Evolutionary conservation across 2,329 filamentous ascomycete genomes (phyloP).

Genomic region (Exophiala phaeomuriformis): DNA sequence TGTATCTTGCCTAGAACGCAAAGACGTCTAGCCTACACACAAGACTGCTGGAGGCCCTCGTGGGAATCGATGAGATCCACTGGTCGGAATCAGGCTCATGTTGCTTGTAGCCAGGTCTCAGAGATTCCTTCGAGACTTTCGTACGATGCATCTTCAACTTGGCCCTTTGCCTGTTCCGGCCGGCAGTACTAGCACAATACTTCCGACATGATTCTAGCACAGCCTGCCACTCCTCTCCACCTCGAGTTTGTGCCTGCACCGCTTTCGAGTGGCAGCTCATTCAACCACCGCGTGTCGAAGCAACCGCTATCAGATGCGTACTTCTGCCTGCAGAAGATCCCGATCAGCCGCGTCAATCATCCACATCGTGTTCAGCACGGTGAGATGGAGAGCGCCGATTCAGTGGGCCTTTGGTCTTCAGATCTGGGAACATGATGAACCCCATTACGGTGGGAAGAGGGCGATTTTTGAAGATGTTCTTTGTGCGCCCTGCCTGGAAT

Average conservation of each 20-base stretch:
- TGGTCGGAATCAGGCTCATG: constrained; percentile 25
- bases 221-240: constrained; percentile 35
- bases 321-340: constrained; percentile 41
- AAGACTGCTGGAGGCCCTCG: constrained; percentile 16
- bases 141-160: constrained; percentile 13
- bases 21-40: constrained; percentile 17
- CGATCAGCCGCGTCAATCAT: constrained; percentile 62
- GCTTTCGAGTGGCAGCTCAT: constrained; percentile 31
- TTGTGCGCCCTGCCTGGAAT: constrained; percentile 66
- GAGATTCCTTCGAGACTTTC: constrained; percentile 14
- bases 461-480: constrained; percentile 94
- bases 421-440: constrained; percentile 28
- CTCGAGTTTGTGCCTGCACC: constrained; percentile 30
- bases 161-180: constrained; percentile 25
- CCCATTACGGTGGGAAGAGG: constrained; percentile 42
- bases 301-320: constrained; percentile 45
- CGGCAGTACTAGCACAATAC: constrained; percentile 11
- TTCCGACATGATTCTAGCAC: constrained; percentile 2
- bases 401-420: constrained; percentile 28
- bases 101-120: constrained; percentile 25
- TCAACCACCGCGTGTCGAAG: constrained; percentile 47
- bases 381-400: constrained; percentile 51
- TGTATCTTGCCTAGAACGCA: constrained; percentile 19
- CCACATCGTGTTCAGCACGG: constrained; percentile 48
- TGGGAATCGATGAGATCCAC: constrained; percentile 19